Base-by-base conservation (phyloP, 768 basidiomycete species). In the Lentinus tigrinus region DNA sequence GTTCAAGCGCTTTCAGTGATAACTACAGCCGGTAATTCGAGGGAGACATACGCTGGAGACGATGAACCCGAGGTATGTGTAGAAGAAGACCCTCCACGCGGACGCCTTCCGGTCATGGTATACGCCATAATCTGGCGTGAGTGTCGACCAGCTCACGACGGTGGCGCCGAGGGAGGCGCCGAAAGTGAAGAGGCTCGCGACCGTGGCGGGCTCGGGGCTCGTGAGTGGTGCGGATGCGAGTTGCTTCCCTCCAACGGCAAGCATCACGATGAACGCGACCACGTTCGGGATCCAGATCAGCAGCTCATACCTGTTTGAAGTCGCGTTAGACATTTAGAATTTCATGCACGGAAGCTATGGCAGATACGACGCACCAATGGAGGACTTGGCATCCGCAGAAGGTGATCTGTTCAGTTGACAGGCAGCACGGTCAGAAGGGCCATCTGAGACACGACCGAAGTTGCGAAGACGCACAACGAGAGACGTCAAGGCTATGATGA, bases 71-170 rank as follows among this genome's bases (percentile, higher is more conserved):
- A 77, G 67, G 61, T 81, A 82, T 1, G 78, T 73, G 61, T 78
- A 81, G 16, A 72, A 31, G 64, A 78, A 79, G 31, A 81, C 70
- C 34, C 72, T 72, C 54, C 61, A 48, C 63, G 63, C 51, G 4
- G 58, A 63, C 26, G 60, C 65, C 54, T 65, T 70, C 57, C 31
- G 65, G 58, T 58, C 70, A 63, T 82, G 78, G 60, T 81, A 81
- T 24, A 79, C 74, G n/a, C 79, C 79, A 46, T 81, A 81, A 54
- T 83, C 81, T 2, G 79, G 71, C 1, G 73, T 75, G 63, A 81
- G 69, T 1, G 75, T 57, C 39, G 74, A 71, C 73, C 74, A 79
- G 47, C 74, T 73, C 43, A 80, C 65, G 21, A 78, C 68, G 40
- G 72, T 78, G 0, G 78, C 74, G 5, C 74, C 75, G 40, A 83